phyloP scores from a whole-genome alignment of 345 rosid genomes.

The Hirschfeldia incana region DNA sequence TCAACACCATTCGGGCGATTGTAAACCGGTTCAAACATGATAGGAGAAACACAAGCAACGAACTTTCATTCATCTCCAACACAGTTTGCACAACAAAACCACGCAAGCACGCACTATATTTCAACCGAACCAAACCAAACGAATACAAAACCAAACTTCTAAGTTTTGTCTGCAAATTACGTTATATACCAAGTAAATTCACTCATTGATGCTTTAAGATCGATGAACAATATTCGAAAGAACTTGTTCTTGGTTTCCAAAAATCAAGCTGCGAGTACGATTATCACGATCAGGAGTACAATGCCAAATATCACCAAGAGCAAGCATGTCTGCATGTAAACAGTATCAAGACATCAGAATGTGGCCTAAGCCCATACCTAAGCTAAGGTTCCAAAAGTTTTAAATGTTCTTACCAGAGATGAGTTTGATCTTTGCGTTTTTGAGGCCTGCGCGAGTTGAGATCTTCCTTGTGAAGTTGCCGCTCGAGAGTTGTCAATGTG shows the following conservation, averaged over 20 bases:
- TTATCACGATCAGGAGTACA: slow-evolving; percentile 82
- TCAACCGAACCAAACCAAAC: not conserved
- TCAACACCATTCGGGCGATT: not conserved
- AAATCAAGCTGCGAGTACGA: slow-evolving; percentile 75
- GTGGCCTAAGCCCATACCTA: not conserved
- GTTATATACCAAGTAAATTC: slow-evolving; percentile 29
- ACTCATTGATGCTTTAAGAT: slow-evolving; percentile 15
- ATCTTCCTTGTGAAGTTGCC: slow-evolving; percentile 81
- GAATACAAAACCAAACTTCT: not conserved
- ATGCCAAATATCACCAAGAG: slow-evolving; percentile 94
- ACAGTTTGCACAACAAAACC: slow-evolving; percentile 30
- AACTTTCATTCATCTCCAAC: slow-evolving; percentile 20
- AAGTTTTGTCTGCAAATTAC: slow-evolving; percentile 19
- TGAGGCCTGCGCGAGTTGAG: slow-evolving; percentile 82
- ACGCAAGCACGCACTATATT: not conserved
- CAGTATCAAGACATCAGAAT: slow-evolving; percentile 17
- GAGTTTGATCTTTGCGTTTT: slow-evolving; percentile 96
- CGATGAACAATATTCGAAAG: slow-evolving; percentile 12
- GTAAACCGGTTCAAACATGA: not conserved
- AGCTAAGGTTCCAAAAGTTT: not conserved
- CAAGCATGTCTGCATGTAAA: slow-evolving; percentile 73
- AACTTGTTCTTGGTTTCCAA: not conserved
- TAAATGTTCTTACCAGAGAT: slow-evolving; percentile 59
- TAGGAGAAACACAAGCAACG: slow-evolving; percentile 12
- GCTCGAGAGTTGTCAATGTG: slow-evolving; percentile 84